These are phyloP conservation scores for Tagetes erecta DNA, from an alignment of 129 eudicot species.

Conservation along the genomic window DNA sequence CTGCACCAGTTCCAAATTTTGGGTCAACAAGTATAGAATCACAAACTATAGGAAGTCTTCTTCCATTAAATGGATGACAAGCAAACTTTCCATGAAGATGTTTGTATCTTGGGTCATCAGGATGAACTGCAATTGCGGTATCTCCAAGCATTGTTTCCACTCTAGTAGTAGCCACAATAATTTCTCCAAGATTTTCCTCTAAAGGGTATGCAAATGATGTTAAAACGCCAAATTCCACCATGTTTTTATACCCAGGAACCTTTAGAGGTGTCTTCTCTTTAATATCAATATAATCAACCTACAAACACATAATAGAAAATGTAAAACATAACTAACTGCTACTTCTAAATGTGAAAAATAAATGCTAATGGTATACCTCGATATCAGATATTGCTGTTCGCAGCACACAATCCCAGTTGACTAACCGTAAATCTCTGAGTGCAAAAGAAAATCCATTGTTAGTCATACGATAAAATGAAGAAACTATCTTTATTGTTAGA, in stretches of 20 bases:
- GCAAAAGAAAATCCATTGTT: conserved; percentile 6
- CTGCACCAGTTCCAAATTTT: conserved; percentile 93
- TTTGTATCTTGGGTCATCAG: conserved; percentile 78
- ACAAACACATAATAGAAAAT: conserved; percentile 16
- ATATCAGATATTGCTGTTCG: conserved; percentile 96
- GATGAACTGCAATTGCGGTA: conserved; percentile 95
- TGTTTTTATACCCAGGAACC: conserved; percentile 79
- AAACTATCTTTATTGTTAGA: neutral
- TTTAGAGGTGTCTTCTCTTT: conserved; percentile 69
- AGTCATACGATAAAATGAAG: neutral
- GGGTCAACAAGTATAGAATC: conserved; percentile 89
- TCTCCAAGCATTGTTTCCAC: conserved; percentile 98
- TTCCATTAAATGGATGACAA: conserved; percentile 77
- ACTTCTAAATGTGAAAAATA: conserved; percentile 3
- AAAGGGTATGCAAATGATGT: conserved; percentile 95
- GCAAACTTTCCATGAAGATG: conserved; percentile 91
- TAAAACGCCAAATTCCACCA: conserved; percentile 84
- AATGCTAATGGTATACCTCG: conserved; percentile 52
- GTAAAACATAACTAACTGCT: neutral
- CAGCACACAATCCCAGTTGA: conserved; percentile 96
- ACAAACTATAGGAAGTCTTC: conserved; percentile 83
- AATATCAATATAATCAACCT: conserved; percentile 88
- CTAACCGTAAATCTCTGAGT: conserved; percentile 78
- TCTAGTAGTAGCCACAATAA: conserved; percentile 92
- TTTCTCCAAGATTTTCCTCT: conserved; percentile 79